Percentiles rank a stretch among this genome's conserved stretches.
Conservation (phyloP, 257 asterid species). For the Solanum tarapatanum region DNA sequence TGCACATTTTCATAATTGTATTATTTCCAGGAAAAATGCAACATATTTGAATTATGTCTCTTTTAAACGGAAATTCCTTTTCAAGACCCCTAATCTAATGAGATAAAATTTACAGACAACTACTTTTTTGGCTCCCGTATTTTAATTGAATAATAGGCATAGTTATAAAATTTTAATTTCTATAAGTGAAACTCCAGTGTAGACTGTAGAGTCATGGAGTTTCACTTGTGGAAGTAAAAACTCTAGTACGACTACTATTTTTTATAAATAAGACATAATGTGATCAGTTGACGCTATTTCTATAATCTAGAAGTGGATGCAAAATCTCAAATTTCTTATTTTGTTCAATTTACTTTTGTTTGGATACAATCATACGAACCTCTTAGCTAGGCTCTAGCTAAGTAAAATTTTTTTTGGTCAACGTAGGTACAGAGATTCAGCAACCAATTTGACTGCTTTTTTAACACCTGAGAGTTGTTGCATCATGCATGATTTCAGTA, state of each 20-base stretch:
- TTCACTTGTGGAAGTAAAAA: not conserved
- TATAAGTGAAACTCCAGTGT: not conserved
- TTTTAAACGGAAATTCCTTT: not conserved
- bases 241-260: not conserved
- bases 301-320: not conserved
- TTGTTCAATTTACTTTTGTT: not conserved
- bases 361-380: not conserved
- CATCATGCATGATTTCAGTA: not conserved
- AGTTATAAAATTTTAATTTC: not conserved
- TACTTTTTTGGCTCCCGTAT: not conserved
- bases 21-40: not conserved
- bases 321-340: not conserved
- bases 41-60: not conserved
- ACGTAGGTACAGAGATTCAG: not conserved
- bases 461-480: not conserved
- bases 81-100: not conserved
- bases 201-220: not conserved
- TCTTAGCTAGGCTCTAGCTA: not conserved
- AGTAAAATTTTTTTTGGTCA: not conserved
- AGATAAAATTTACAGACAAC: not conserved
- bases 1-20: not conserved
- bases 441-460: not conserved
- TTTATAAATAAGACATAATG: not conserved
- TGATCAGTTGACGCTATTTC: not conserved
- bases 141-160: not conserved